These are phyloP conservation scores for Neonectria coccinea DNA, from an alignment of 2,329 filamentous ascomycete species.

Conservation along the genomic window DNA sequence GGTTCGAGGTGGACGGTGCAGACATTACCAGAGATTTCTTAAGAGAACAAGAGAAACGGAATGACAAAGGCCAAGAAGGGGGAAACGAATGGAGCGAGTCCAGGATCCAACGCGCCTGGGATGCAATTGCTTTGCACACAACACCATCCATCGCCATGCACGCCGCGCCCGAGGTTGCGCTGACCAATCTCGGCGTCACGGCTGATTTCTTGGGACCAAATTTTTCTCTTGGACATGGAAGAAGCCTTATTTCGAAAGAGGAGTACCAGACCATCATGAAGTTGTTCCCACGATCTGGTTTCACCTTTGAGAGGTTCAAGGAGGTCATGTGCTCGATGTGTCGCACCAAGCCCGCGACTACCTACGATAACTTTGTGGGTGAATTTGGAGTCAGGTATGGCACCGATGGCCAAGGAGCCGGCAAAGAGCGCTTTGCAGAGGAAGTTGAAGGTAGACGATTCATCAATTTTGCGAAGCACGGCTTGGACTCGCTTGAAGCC, in stretches of 20 bases:
- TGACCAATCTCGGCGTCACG: slow-evolving; percentile 11
- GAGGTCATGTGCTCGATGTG: slow-evolving; percentile 25
- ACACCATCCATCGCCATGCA: slow-evolving; percentile 24
- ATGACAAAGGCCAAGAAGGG: neutral
- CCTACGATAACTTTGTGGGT: slow-evolving; percentile 24
- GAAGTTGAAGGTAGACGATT: neutral
- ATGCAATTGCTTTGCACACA: slow-evolving; percentile 32
- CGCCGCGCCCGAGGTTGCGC: slow-evolving; percentile 24
- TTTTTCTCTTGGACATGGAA: slow-evolving; percentile 13
- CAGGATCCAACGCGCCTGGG: slow-evolving; percentile 28
- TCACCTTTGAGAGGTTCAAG: slow-evolving; percentile 19
- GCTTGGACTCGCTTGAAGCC: neutral
- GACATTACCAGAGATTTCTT: slow-evolving; percentile 28
- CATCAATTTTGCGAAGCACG: neutral
- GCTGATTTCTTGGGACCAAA: slow-evolving; percentile 28
- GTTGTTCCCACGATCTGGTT: slow-evolving; percentile 24
- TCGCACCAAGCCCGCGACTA: slow-evolving; percentile 18
- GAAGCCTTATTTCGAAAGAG: slow-evolving; percentile 17
- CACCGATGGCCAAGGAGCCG: neutral
- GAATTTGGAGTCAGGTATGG: neutral
- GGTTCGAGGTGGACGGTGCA: slow-evolving; percentile 35
- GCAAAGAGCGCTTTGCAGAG: neutral
- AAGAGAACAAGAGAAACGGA: neutral
- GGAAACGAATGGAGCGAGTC: slow-evolving; percentile 13
- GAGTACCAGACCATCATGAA: slow-evolving; percentile 20